Evolutionary conservation across 208 protist genomes (phyloP).

Genomic region (Acanthamoeba triangularis): DNA sequence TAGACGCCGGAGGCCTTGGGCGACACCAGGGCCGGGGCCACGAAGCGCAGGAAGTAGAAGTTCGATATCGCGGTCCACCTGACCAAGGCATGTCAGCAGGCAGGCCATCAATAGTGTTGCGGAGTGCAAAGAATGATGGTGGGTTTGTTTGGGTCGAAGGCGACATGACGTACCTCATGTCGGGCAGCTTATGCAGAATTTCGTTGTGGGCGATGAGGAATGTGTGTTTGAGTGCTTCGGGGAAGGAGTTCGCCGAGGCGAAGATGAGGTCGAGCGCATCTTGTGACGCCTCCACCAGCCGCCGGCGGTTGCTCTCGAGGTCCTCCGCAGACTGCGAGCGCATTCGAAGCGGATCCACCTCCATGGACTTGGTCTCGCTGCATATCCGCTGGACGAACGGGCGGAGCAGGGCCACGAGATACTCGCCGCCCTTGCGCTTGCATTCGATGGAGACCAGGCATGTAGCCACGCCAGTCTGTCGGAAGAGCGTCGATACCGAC

Average conservation of each 20-base stretch:
- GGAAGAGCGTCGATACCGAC: constrained; percentile 21
- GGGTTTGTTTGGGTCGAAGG: neutral
- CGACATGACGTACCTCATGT: constrained; percentile 50
- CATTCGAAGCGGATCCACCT: constrained; percentile 65
- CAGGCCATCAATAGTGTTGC: no score
- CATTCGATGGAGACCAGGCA: constrained; percentile 53
- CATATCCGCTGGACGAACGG: constrained; percentile 47
- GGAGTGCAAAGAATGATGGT: no score
- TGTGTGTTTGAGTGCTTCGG: constrained; percentile 19
- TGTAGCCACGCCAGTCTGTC: constrained; percentile 43
- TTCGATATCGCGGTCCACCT: constrained; percentile 49
- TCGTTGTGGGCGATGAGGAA: constrained; percentile 40
- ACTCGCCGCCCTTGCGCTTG: constrained; percentile 49
- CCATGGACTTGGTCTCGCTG: constrained; percentile 36
- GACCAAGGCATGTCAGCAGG: no score
- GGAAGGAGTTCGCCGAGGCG: constrained; percentile 48
- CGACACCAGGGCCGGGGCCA: constrained; percentile 69
- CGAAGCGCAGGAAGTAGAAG: constrained; percentile 74
- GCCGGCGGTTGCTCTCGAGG: constrained; percentile 2
- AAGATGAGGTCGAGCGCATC: constrained; percentile 70
- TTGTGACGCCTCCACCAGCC: constrained; percentile 65
- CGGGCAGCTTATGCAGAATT: constrained; percentile 3
- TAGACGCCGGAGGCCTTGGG: constrained; percentile 58
- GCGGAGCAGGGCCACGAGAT: constrained; percentile 15
- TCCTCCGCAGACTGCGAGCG: constrained; percentile 27